Evolutionary conservation across 768 basidiomycete genomes (phyloP).

Genomic region (Fibroporia radiculosa): DNA sequence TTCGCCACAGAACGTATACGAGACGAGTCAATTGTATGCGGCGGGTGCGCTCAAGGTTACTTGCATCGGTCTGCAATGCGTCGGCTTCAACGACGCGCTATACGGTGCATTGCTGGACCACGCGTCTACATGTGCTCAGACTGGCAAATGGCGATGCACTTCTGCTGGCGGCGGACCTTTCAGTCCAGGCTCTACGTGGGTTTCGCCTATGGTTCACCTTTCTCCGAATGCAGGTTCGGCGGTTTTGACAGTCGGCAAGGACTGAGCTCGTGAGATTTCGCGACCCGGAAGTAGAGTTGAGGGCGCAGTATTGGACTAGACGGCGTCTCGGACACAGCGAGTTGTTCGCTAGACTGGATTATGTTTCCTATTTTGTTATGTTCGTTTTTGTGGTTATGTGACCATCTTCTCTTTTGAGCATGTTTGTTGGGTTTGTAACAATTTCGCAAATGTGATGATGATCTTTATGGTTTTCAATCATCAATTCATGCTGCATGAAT

Average conservation of each 20-base stretch:
- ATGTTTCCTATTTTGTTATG: no score
- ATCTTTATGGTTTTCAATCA: no score
- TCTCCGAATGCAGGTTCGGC: not conserved
- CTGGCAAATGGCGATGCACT: conserved; percentile 21
- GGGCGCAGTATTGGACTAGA: no score
- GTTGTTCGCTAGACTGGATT: no score
- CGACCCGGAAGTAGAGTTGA: no score
- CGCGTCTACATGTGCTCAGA: conserved; percentile 35
- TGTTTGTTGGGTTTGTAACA: no score
- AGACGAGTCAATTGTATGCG: conserved; percentile 63
- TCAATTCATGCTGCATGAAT: no score
- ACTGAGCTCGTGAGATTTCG: no score
- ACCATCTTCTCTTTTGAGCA: no score
- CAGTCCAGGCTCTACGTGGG: conserved; percentile 5
- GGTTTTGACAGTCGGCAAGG: not conserved
- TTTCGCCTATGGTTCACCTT: not conserved
- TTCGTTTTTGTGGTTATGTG: no score
- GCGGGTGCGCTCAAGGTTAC: conserved; percentile 67
- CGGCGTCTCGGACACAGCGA: no score
- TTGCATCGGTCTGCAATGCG: conserved; percentile 68
- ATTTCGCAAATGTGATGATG: no score
- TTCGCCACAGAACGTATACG: conserved; percentile 73
- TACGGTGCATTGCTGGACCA: conserved; percentile 64
- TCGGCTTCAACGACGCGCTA: conserved; percentile 63
- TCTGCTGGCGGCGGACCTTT: not conserved